Evolutionary conservation across 208 protist genomes (phyloP).

Genomic region (Leishmania tropica): DNA sequence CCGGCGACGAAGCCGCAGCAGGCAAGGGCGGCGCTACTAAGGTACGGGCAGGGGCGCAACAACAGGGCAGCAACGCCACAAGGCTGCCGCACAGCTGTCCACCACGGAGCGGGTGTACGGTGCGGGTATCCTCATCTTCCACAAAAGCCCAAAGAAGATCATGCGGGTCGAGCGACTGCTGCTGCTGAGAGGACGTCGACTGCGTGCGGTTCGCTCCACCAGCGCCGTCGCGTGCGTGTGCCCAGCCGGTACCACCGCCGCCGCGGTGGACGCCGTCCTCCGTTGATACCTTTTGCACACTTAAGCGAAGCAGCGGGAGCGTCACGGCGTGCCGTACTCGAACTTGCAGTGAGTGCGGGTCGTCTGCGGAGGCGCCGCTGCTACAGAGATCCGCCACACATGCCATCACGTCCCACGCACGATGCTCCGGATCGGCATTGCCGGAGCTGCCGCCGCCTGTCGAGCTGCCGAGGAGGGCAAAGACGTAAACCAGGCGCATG

Average conservation of each 20-base stretch:
- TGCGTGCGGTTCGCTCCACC: background rate
- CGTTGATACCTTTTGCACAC: background rate
- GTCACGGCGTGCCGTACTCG: background rate
- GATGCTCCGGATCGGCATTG: background rate
- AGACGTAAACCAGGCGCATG: slow-evolving; percentile 5
- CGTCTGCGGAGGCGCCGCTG: background rate
- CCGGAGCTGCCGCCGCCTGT: background rate
- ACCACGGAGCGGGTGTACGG: background rate
- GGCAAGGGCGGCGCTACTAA: background rate
- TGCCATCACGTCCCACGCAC: background rate
- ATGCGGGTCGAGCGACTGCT: background rate
- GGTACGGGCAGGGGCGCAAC: background rate
- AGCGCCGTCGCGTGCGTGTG: background rate
- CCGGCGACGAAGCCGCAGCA: background rate
- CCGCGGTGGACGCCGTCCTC: background rate
- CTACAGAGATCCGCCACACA: slow-evolving; percentile 6
- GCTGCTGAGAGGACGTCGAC: background rate
- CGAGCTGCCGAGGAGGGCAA: background rate
- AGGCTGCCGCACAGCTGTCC: slow-evolving; percentile 7
- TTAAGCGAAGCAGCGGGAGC: background rate
- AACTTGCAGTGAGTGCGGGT: background rate
- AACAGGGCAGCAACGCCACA: slow-evolving; percentile 15
- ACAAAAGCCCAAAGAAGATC: slow-evolving; percentile 36
- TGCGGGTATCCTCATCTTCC: slow-evolving; percentile 1
- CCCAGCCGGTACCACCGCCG: background rate